Percentiles rank a stretch among this genome's conserved stretches.
These are phyloP conservation scores for Dictyostelium discoideum DNA, from an alignment of 78 protist genomes.

Conservation along the genomic window DNA sequence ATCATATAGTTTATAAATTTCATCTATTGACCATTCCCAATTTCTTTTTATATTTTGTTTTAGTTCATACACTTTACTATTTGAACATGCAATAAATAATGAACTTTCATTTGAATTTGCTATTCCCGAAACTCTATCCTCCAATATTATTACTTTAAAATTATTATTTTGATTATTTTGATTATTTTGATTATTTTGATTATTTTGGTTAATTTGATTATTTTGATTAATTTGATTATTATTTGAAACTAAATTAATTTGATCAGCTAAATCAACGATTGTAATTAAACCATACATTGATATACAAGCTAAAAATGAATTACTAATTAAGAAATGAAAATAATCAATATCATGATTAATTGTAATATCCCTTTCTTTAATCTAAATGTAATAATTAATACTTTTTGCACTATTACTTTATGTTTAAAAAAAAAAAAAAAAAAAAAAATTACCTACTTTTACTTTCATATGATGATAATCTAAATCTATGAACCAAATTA, in stretches of 20 bases:
- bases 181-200: neutral
- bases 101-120: slow-evolving; percentile 9
- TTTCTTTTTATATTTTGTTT: slow-evolving; percentile 30
- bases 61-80: slow-evolving; percentile 21
- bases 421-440: neutral
- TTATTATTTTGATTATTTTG: neutral
- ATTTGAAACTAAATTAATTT: neutral
- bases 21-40: slow-evolving; percentile 51
- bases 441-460: neutral
- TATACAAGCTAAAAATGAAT: slow-evolving; percentile 23
- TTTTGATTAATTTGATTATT: neutral
- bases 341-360: slow-evolving; percentile 37
- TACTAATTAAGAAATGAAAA: slow-evolving; percentile 29
- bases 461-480: neutral
- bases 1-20: slow-evolving; percentile 26
- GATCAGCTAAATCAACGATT: slow-evolving; percentile 13
- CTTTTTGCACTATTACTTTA: too few relatives aligned
- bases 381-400: neutral
- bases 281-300: slow-evolving; percentile 31
- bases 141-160: neutral
- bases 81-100: slow-evolving; percentile 8
- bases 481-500: neutral
- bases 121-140: neutral
- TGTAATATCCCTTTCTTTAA: neutral
- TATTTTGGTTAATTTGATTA: neutral